These are phyloP conservation scores for Epichloe uncinata DNA, from an alignment of 2,329 filamentous ascomycete species.

Conservation along the genomic window DNA sequence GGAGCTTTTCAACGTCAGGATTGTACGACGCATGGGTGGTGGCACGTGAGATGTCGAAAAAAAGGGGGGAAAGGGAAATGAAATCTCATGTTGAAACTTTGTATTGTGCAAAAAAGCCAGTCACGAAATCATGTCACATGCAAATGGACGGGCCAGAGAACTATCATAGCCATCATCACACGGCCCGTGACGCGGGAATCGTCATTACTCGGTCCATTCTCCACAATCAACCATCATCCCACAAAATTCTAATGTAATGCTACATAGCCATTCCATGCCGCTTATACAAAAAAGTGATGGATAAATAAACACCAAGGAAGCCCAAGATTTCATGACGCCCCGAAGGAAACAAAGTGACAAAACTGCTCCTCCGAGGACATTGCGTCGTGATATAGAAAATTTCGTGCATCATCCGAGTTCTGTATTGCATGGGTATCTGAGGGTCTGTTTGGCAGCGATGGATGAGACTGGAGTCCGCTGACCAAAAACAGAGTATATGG, in stretches of 20 bases:
- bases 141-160: conserved; percentile 3
- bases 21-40: too few species aligned
- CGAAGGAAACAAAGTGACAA: background rate
- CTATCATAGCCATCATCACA: background rate
- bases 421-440: background rate
- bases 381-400: background rate
- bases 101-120: background rate
- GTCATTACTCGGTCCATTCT: background rate
- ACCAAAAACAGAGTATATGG: background rate
- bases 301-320: conserved; percentile 6
- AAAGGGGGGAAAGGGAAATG: rapidly evolving
- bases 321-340: background rate
- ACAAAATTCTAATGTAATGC: background rate
- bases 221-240: background rate
- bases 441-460: background rate
- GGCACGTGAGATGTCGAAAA: too few species aligned
- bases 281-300: conserved; percentile 9
- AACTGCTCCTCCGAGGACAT: background rate
- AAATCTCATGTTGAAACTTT: too few species aligned
- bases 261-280: conserved; percentile 4
- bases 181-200: background rate
- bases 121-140: background rate
- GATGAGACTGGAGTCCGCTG: background rate
- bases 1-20: too few species aligned
- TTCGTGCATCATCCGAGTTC: background rate